Conservation (phyloP, 2,329 filamentous ascomycete genomes). For the Cytospora schulzeri region DNA sequence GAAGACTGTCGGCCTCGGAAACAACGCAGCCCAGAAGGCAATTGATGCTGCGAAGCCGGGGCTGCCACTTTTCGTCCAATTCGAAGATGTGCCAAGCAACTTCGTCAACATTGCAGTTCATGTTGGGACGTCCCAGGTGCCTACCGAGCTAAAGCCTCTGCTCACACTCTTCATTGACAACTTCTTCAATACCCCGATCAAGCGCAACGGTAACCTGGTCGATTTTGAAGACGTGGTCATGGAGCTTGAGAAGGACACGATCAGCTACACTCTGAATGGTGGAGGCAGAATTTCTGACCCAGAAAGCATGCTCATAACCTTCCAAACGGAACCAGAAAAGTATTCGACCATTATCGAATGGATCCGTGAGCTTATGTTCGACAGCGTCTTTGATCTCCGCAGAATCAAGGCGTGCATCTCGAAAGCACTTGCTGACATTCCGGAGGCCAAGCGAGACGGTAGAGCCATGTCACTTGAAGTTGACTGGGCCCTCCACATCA, state of each 20-base stretch:
- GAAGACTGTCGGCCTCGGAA: slow-evolving; percentile 65
- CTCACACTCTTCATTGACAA: slow-evolving; percentile 84
- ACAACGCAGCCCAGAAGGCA: slow-evolving; percentile 72
- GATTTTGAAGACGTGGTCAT: slow-evolving; percentile 92
- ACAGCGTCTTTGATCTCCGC: slow-evolving; percentile 80
- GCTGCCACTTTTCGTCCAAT: slow-evolving; percentile 90
- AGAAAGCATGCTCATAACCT: slow-evolving; percentile 78
- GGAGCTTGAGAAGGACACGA: slow-evolving; percentile 86
- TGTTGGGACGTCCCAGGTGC: slow-evolving; percentile 75
- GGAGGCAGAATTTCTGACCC: slow-evolving; percentile 72
- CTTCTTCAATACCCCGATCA: slow-evolving; percentile 91
- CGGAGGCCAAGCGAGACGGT: slow-evolving; percentile 87
- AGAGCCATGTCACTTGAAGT: slow-evolving; percentile 65
- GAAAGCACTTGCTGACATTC: slow-evolving; percentile 88
- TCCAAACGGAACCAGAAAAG: slow-evolving; percentile 87
- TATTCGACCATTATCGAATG: slow-evolving; percentile 81
- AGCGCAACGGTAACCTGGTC: slow-evolving; percentile 72
- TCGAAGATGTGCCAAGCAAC: slow-evolving; percentile 89
- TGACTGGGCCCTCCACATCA: slow-evolving; percentile 78
- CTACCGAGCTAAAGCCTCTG: slow-evolving; percentile 81
- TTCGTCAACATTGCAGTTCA: slow-evolving; percentile 86
- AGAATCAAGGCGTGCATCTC: slow-evolving; percentile 66
- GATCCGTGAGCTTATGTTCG: slow-evolving; percentile 84
- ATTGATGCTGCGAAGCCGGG: slow-evolving; percentile 68
- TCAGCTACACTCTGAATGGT: slow-evolving; percentile 75